Evolutionary conservation across 257 asterid species (phyloP), one percentile per base, ranked within the genome.

Genomic region (Solanum clarkiae): DNA sequence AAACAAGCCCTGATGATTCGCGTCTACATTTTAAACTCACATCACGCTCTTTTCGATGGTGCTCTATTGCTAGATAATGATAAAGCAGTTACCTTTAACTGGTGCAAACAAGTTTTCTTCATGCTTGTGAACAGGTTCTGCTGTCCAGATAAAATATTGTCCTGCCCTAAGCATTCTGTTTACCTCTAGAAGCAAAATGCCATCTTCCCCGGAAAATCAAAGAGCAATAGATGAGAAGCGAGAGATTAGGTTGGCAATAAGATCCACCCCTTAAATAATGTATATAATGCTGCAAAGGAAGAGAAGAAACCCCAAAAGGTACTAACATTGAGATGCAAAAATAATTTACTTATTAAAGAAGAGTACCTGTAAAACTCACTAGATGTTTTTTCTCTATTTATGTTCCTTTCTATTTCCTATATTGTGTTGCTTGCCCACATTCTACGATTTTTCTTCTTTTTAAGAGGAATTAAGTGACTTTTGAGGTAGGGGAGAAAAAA

Each of bases 131-230:
- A 85, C 84, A 29, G 89, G 84, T 87, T 60, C 86, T 68, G 89
- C 88, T 45, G 87, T 88, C 95, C 89, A 88, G 59, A 91, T 87
- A 77, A 92, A 93, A 91, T 85, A 88, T 84, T 94, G 94, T 85
- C 97, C 97, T 40, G 89, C 95, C 84, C 97, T 87, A n/a, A 93
- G 92, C 29, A 93, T 71, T 89, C 95, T 91, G 89, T 93, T 93
- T 16, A 90, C 93, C 93, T 93, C 95, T 20, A 93, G 92, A 81
- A 92, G 94, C 86, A 91, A 86, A 88, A 91, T 84, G 68, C 97
- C 97, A 84, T 85, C 97, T 92, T 86, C 89, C 85, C 69, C 57
- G 72, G 55, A 79, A 70, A 40, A 70, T 80, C 70, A 71, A 80
- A 10, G 42, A 26, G 45, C 63, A 77, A 77, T 77, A 51, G 29